A percentile compares a stretch with the other conserved stretches of the same genome.
Conservation (phyloP, 73 alveolate genomes). For the Stentor roeselii region DNA sequence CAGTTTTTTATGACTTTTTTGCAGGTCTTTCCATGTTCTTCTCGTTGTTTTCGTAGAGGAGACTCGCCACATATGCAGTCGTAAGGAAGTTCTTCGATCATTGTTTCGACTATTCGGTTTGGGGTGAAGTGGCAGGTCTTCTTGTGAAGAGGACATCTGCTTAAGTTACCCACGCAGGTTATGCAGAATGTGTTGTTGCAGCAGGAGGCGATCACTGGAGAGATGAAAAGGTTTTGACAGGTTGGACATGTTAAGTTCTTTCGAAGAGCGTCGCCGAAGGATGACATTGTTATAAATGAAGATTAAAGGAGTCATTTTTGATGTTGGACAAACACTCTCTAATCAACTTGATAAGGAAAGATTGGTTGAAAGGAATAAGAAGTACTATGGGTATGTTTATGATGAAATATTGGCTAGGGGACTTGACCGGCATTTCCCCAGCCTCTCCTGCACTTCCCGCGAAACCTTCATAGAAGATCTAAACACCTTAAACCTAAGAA, state of each 20-base stretch:
- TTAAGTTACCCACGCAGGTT: neutral
- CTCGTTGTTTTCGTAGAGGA: neutral
- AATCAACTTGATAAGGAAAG: constrained; percentile 6
- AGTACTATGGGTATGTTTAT: constrained; percentile 8
- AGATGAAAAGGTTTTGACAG: neutral
- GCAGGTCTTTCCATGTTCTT: neutral
- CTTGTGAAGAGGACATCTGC: neutral
- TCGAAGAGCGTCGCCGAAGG: neutral
- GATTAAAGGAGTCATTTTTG: constrained; percentile 30
- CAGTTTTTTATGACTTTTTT: neutral
- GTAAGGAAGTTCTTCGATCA: neutral
- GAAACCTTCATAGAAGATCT: constrained; percentile 10
- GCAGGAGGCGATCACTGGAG: neutral
- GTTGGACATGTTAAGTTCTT: neutral
- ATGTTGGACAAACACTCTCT: constrained; percentile 30
- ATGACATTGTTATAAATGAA: neutral
- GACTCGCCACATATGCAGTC: neutral
- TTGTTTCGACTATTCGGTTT: neutral
- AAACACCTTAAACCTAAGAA: neutral
- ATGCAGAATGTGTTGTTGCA: neutral
- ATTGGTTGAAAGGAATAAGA: neutral
- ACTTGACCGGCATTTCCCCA: neutral
- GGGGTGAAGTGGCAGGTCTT: neutral
- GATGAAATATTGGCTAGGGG: neutral
- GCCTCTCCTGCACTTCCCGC: neutral